Evolutionary conservation across 2,329 filamentous ascomycete genomes (phyloP).

Genomic region (Dendryphion nanum): DNA sequence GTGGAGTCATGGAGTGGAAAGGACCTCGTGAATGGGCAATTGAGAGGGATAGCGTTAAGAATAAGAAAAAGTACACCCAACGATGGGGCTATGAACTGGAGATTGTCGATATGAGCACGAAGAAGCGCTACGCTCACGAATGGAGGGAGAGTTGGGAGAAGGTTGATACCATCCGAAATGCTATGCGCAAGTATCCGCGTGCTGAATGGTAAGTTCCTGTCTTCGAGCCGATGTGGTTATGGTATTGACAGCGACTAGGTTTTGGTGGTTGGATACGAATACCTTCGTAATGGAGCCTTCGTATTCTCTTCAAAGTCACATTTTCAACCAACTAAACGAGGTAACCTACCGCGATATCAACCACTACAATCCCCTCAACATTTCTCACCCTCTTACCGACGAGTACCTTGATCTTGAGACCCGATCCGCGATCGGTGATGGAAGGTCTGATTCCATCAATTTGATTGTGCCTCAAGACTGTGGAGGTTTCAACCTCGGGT

Average conservation of each 20-base stretch:
- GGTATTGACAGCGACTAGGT: conserved; percentile 71
- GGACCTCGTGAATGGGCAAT: conserved; percentile 97
- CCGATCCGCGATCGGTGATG: conserved; percentile 73
- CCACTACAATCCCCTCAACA: conserved; percentile 90
- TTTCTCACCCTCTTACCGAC: conserved; percentile 75
- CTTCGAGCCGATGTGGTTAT: too few species aligned
- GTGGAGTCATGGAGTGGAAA: conserved; percentile 99
- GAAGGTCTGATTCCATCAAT: conserved; percentile 75
- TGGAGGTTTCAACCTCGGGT: conserved; percentile 91
- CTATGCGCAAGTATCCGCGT: conserved; percentile 88
- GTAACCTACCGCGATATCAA: conserved; percentile 95
- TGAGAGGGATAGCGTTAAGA: conserved; percentile 90
- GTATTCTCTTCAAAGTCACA: conserved; percentile 83
- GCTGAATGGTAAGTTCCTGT: conserved; percentile 95
- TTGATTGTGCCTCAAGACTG: conserved; percentile 91
- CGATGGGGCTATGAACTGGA: conserved; percentile 95
- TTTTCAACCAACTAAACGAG: conserved; percentile 76
- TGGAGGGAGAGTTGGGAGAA: conserved; percentile 99
- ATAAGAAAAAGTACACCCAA: conserved; percentile 85
- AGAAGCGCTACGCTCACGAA: conserved; percentile 97
- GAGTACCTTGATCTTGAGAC: conserved; percentile 74
- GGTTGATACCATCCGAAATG: conserved; percentile 86
- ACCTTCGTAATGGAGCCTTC: conserved; percentile 97
- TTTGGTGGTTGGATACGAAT: conserved; percentile 98
- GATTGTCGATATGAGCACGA: conserved; percentile 97